These are phyloP conservation scores for Calocybe cyanea DNA, from an alignment of 768 basidiomycete species.

Conservation along the genomic window DNA sequence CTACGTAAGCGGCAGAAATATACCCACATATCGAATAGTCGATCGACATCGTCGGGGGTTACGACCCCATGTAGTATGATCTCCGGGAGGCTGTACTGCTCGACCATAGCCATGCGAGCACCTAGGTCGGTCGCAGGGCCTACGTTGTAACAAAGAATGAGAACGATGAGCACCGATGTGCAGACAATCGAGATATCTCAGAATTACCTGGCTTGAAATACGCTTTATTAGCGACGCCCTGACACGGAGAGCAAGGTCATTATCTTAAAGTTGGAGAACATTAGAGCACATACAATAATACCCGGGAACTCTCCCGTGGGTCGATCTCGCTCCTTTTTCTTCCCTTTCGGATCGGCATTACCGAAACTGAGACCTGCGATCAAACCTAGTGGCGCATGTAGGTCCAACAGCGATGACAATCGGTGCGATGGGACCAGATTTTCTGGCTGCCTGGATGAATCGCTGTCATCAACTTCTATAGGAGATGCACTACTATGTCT, in stretches of 20 bases:
- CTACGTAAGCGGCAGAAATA: constrained; percentile 2
- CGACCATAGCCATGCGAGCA: constrained; percentile 68
- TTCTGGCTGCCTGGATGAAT: constrained; percentile 24
- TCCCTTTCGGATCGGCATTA: constrained; percentile 43
- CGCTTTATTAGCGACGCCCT: constrained; percentile 79
- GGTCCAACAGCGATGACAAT: constrained; percentile 55
- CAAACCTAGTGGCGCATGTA: constrained; percentile 70
- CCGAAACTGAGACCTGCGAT: constrained; percentile 70
- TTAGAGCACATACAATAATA: constrained; percentile 50
- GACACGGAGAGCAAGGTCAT: constrained; percentile 3
- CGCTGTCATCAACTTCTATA: constrained; percentile 18
- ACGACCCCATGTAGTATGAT: constrained; percentile 80
- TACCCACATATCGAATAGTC: constrained; percentile 77
- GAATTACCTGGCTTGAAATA: constrained; percentile 80
- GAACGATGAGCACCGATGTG: too few relatives aligned
- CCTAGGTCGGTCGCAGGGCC: constrained; percentile 71
- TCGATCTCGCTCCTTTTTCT: constrained; percentile 34
- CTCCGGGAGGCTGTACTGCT: constrained; percentile 76
- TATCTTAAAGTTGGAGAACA: not conserved
- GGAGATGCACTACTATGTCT: constrained; percentile 16
- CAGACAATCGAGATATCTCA: too few relatives aligned
- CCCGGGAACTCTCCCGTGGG: constrained; percentile 42
- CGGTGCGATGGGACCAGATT: constrained; percentile 41
- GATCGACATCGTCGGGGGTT: constrained; percentile 72
- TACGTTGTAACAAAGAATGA: constrained; percentile 23